Evolutionary conservation across 345 rosid genomes (phyloP).

Genomic region (Draba incana): DNA sequence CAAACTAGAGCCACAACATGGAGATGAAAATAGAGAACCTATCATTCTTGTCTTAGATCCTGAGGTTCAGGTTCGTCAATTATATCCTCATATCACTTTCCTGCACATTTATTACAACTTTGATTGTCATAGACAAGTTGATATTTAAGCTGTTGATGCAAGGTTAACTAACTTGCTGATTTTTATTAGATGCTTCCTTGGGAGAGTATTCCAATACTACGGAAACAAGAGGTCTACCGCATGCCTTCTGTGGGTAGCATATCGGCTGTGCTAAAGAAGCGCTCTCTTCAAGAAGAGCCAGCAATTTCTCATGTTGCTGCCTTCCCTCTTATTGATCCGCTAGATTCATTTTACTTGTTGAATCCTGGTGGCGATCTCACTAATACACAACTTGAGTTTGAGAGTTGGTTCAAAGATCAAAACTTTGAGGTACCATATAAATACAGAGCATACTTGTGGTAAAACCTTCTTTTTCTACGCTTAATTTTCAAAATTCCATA

Average conservation of each 20-base stretch:
- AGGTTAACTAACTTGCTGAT: slow-evolving; percentile 27
- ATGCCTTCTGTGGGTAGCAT: slow-evolving; percentile 96
- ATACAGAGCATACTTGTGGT: slow-evolving; percentile 18
- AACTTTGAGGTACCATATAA: slow-evolving; percentile 66
- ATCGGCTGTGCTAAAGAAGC: slow-evolving; percentile 54
- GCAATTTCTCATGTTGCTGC: slow-evolving; percentile 43
- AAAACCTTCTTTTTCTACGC: slow-evolving; percentile 1
- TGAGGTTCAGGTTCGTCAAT: slow-evolving; percentile 78
- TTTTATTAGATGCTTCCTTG: slow-evolving; percentile 91
- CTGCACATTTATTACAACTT: slow-evolving; percentile 14
- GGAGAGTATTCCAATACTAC: slow-evolving; percentile 84
- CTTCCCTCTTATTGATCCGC: slow-evolving; percentile 82
- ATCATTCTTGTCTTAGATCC: slow-evolving; percentile 70
- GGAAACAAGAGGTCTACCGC: slow-evolving; percentile 90
- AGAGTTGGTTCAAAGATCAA: slow-evolving; percentile 80
- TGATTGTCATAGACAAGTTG: not conserved
- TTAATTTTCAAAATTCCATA: not conserved
- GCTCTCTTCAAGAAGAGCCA: slow-evolving; percentile 46
- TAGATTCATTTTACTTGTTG: slow-evolving; percentile 84
- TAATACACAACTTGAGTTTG: slow-evolving; percentile 66
- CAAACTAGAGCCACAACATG: slow-evolving; percentile 55
- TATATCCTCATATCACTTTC: slow-evolving; percentile 19
- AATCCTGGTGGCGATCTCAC: slow-evolving; percentile 89
- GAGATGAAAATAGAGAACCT: slow-evolving; percentile 56
- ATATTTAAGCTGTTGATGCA: no score